Evolutionary conservation across 1,284 basidiomycete species (phyloP), one percentile per base, ranked within the genome.

Genomic region (Cryptococcus sp.): DNA sequence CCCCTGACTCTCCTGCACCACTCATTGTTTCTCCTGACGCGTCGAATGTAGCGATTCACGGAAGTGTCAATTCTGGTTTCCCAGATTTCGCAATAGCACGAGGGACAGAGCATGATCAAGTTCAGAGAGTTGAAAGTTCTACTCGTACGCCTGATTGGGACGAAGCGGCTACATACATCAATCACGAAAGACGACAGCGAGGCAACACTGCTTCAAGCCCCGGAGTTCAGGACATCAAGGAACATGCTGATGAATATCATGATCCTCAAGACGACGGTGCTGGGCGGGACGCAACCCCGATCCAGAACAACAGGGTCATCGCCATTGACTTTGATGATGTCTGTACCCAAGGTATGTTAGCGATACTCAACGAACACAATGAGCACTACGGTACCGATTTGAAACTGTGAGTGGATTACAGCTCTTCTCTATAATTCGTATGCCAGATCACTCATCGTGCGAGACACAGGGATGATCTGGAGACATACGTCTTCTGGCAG

Each of bases 271-370:
- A 44, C 23, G 13, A 29, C n/a, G 20, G 4, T 47, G 15, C 22
- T 29, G 23, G n/a, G 11, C 23, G 23, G 19, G 46, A 39, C 5
- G 8, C 7, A 11, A 3, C 17, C 6, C 22, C 51, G 25, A 48
- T 52, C 8, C 16, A 59, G 46, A 70, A 70, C 39, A 50, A 43
- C 10, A 44, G 72, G 15, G 61, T 75, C 41, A 72, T 75, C 26
- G 70, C 66, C 2, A 57, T 75, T 37, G 73, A 75, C 48, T 69
- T 73, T 49, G 74, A 74, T 48, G 67, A 71, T 55, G 68, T 74
- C n/a, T 69, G 65, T 40, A 53, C 63, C 4, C 63, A 65, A 23
- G 69, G 61, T 46, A 64, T 67, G 43, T 58, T 55, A 10, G 64
- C 65, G 10, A 54, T 69, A 4, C 43, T 54, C 23, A 53, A 45